Percentiles rank a stretch among this genome's conserved stretches.
Conservation (phyloP, 306 rosid genomes). For the Lathyrus tuberosus region DNA sequence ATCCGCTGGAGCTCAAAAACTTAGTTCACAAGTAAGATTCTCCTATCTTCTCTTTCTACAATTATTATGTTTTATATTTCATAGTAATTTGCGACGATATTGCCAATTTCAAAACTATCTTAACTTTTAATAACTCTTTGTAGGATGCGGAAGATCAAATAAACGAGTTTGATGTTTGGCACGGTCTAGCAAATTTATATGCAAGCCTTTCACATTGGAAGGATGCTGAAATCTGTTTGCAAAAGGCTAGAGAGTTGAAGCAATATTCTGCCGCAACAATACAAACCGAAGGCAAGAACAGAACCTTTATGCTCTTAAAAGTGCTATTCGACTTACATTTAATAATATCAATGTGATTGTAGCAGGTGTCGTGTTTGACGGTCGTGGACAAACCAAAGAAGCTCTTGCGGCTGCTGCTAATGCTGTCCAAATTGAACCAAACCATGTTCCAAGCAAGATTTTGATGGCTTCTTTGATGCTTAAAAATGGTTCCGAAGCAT, state of each 20-base stretch:
- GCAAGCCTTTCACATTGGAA: slow-evolving; percentile 90
- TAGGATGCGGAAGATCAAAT: slow-evolving; percentile 69
- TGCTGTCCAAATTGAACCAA: slow-evolving; percentile 63
- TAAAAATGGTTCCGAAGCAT: slow-evolving; percentile 56
- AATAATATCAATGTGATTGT: slow-evolving; percentile 28
- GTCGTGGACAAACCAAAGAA: slow-evolving; percentile 62
- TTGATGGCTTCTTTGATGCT: slow-evolving; percentile 60
- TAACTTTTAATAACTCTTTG: slow-evolving; percentile 29
- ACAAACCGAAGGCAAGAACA: slow-evolving; percentile 76
- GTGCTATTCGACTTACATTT: slow-evolving; percentile 17
- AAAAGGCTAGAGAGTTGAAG: slow-evolving; percentile 74
- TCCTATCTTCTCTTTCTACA: slow-evolving; percentile 29
- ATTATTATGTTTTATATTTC: neutral
- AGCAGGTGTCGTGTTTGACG: slow-evolving; percentile 66
- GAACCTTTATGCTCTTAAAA: slow-evolving; percentile 29
- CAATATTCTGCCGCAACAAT: slow-evolving; percentile 58
- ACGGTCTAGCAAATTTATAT: slow-evolving; percentile 84
- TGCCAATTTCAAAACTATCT: slow-evolving; percentile 9
- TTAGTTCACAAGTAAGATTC: slow-evolving; percentile 58
- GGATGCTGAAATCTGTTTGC: slow-evolving; percentile 90
- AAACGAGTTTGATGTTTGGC: slow-evolving; percentile 88
- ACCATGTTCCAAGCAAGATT: slow-evolving; percentile 72
- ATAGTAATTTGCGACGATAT: neutral
- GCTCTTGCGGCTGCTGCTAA: slow-evolving; percentile 57
- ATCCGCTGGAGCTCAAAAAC: slow-evolving; percentile 64